These are phyloP conservation scores for Aspergillus phoenicis DNA, from an alignment of 2,329 filamentous ascomycete genomes.

Conservation along the genomic window DNA sequence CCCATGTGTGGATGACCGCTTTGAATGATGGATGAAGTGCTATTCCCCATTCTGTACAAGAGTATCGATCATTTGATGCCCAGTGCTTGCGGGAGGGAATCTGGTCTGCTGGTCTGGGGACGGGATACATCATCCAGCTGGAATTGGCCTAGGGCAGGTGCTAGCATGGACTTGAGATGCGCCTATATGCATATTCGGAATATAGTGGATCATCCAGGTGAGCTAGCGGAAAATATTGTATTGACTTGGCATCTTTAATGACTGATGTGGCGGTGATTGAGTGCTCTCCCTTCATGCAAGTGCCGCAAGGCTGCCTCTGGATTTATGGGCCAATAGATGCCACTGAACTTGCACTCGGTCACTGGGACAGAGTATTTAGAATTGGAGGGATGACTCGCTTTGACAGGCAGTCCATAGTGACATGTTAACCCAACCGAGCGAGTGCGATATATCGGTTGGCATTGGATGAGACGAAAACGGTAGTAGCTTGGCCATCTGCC, in stretches of 20 bases:
- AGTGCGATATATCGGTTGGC: background rate
- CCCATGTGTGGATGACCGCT: background rate
- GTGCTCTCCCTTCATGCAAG: background rate
- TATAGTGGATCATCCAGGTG: background rate
- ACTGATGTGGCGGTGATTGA: background rate
- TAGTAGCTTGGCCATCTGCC: background rate
- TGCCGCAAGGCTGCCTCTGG: conserved; percentile 8
- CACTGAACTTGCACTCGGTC: background rate
- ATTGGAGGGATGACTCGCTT: background rate
- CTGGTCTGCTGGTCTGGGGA: background rate
- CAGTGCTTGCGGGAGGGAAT: background rate
- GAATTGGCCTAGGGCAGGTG: background rate
- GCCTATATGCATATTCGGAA: background rate
- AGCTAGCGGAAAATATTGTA: background rate
- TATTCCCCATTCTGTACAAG: background rate
- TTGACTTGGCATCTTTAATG: background rate
- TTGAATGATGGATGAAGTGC: background rate
- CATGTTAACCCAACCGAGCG: background rate
- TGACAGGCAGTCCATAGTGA: background rate
- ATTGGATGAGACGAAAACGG: background rate
- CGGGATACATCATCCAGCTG: background rate
- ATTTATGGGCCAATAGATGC: background rate
- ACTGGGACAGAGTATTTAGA: background rate
- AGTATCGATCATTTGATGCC: conserved; percentile 7
- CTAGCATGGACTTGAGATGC: background rate